Conservation (phyloP, 768 basidiomycete species). For the Tephrocybe sp. region DNA sequence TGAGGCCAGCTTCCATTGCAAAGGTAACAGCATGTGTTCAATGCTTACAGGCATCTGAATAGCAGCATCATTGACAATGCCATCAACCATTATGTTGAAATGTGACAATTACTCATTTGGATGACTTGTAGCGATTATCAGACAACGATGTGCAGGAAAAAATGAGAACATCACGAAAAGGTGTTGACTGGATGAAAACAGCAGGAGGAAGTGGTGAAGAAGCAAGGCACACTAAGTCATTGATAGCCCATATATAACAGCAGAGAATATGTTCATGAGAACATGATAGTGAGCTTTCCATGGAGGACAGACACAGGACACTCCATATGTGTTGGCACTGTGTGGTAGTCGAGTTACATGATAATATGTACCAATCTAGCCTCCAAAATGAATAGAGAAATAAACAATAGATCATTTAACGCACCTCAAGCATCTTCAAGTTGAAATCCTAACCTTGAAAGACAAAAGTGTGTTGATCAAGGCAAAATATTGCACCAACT, state of each 20-base stretch:
- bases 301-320: not conserved
- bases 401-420: not conserved
- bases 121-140: not conserved
- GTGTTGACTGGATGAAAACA: not conserved
- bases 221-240: not conserved
- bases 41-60: not conserved
- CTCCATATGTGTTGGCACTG: not conserved
- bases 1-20: not conserved
- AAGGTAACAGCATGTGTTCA: not conserved
- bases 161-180: not conserved
- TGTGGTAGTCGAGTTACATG: not conserved
- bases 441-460: not conserved
- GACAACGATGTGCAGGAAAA: slow-evolving; percentile 3
- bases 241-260: not conserved
- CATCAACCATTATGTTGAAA: not conserved
- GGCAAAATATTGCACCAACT: not conserved
- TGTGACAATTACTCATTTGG: not conserved
- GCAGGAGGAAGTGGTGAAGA: not conserved
- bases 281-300: slow-evolving; percentile 2
- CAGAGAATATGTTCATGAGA: not conserved
- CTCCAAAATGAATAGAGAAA: not conserved
- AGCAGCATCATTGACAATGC: not conserved
- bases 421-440: not conserved
- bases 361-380: not conserved
- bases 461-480: not conserved